Conservation (phyloP, 768 basidiomycete genomes). For the Rickenella mellea region DNA sequence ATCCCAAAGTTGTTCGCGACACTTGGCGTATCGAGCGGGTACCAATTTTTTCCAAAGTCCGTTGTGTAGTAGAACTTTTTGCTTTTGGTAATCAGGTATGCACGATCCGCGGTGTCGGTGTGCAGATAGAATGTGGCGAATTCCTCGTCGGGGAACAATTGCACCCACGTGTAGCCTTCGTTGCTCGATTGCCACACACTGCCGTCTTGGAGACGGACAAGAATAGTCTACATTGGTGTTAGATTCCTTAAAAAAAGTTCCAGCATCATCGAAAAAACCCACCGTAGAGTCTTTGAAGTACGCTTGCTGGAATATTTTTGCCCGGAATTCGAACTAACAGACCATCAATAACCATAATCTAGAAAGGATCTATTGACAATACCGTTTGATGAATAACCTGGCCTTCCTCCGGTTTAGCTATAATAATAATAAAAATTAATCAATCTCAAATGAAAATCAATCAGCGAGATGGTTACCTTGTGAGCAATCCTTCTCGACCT, state of each 20-base stretch:
- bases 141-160: slow-evolving; percentile 44
- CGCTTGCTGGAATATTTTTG: slow-evolving; percentile 58
- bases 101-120: slow-evolving; percentile 65
- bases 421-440: slow-evolving; percentile 3
- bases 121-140: slow-evolving; percentile 89
- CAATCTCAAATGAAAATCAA: neutral
- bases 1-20: slow-evolving; percentile 74
- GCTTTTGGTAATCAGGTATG: slow-evolving; percentile 77
- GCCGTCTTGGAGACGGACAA: slow-evolving; percentile 69
- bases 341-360: neutral
- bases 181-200: slow-evolving; percentile 91
- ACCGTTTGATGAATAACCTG: slow-evolving; percentile 68
- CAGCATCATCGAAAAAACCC: slow-evolving; percentile 10
- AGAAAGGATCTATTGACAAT: slow-evolving; percentile 16
- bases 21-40: slow-evolving; percentile 42
- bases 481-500: slow-evolving; percentile 66
- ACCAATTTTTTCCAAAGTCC: slow-evolving; percentile 71
- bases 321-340: slow-evolving; percentile 54
- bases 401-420: slow-evolving; percentile 77
- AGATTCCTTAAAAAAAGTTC: slow-evolving; percentile 1
- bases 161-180: slow-evolving; percentile 89
- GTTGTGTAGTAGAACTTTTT: slow-evolving; percentile 70
- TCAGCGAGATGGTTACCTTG: slow-evolving; percentile 36
- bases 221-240: slow-evolving; percentile 48
- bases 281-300: slow-evolving; percentile 82